Base-by-base conservation (phyloP, 2,329 filamentous ascomycete species). In the Hypoxylon sp. region DNA sequence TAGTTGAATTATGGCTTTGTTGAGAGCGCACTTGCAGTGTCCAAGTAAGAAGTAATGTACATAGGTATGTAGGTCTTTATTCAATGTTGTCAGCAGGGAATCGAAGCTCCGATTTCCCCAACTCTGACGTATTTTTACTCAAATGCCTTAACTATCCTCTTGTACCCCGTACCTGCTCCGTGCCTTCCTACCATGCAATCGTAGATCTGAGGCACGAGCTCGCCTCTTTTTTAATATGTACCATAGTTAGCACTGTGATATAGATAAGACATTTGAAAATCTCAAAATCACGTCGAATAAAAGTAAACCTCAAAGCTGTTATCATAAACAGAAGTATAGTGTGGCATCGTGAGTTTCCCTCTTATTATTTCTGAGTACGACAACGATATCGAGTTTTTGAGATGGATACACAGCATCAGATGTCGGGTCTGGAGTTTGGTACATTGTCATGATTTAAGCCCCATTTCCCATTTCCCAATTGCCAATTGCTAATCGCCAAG, bases 121-220 rank as follows among this genome's bases (percentile, higher is more conserved):
- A 50, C 64, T 69, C 64, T 72, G 69, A 70, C 69, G 67, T 71
- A 69, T 61, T 59, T 59, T 51, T 57, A 49, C 41, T 49, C 34
- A 5, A 52, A 38, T 51, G 45, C 36, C 61, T 58, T 60, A 55
- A 45, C 25, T 57, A 46, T 34, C 34, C 1, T 55, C 38, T 50
- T 52, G 53, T 66, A 63, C 58, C 48, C 7, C 34, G 53, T 50
- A 59, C 63, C 28, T 60, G 43, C 36, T 38, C 23, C 43, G 51
- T 38, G 25, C 53, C 45, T 55, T 55, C 32, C 49, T 48, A 50
- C 28, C 14, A 38, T 17, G 55, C 43, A 45, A 65, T 61, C 38
- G 50, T 32, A 38, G 43, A 62, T 62, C 48, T 28, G 30, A n/a
- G 19, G 50, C 57, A 57, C 45, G 56, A 60, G 43, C 38, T 59